Conservation (phyloP, 2,329 filamentous ascomycete genomes). For the Penicillium sp. region DNA sequence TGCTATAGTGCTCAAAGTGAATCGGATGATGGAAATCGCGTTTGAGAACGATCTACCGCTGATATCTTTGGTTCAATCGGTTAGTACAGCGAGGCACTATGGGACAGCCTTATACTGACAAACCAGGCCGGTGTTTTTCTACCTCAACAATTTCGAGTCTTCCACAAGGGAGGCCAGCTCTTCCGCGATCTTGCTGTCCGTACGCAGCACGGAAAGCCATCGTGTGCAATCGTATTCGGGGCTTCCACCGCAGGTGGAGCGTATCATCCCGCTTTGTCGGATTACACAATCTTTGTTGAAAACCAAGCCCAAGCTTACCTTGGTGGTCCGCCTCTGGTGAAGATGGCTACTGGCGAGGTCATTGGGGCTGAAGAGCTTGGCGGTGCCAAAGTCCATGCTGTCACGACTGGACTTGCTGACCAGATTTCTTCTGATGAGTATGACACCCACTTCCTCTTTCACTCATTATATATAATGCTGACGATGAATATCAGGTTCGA, state of each 20-base stretch:
- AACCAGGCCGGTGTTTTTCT: conserved; percentile 41
- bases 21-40: conserved; percentile 38
- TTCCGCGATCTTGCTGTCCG: conserved; percentile 43
- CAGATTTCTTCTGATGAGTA: conserved; percentile 44
- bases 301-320: conserved; percentile 46
- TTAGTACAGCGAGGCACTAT: not conserved
- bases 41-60: conserved; percentile 42
- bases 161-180: conserved; percentile 43
- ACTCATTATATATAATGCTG: too few species aligned
- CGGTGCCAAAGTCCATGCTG: conserved; percentile 42
- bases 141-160: conserved; percentile 46
- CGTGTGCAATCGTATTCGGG: conserved; percentile 46
- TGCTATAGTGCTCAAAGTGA: conserved; percentile 28
- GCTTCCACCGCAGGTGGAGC: conserved; percentile 45
- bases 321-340: conserved; percentile 44
- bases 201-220: conserved; percentile 36
- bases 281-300: conserved; percentile 45
- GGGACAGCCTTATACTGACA: too few species aligned
- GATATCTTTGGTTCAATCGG: conserved; percentile 41
- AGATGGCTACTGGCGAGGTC: conserved; percentile 47
- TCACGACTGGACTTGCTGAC: conserved; percentile 43
- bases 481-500: conserved; percentile 25
- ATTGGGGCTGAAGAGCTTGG: conserved; percentile 43
- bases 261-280: conserved; percentile 41
- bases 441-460: too few species aligned